Percentiles rank a stretch among this genome's conserved stretches.
Evolutionary conservation across 164 flowering plant genomes (phyloP).

Genomic region (Chimonanthus salicifolius): DNA sequence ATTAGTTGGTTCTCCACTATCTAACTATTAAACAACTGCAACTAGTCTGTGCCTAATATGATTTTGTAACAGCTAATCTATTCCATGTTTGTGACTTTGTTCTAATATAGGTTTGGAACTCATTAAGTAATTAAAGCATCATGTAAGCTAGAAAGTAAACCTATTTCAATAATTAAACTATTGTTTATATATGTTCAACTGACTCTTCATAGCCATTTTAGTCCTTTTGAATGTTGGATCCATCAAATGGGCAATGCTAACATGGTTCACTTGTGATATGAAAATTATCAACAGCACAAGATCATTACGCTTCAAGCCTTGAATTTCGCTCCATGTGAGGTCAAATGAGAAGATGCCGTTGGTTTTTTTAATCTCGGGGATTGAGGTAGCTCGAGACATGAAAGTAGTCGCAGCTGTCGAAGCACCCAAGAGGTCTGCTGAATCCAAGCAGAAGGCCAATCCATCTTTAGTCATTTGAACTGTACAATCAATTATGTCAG

Average conservation of each 20-base stretch:
- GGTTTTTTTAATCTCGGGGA: slow-evolving; percentile 61
- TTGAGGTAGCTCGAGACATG: slow-evolving; percentile 36
- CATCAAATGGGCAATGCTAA: background rate
- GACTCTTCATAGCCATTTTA: background rate
- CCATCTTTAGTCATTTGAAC: slow-evolving; percentile 94
- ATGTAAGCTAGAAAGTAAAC: background rate
- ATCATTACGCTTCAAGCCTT: slow-evolving; percentile 61
- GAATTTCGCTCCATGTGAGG: slow-evolving; percentile 80
- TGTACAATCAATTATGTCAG: slow-evolving; percentile 84
- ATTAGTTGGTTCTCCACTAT: background rate
- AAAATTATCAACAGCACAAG: background rate
- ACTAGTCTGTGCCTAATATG: background rate
- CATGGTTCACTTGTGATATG: background rate
- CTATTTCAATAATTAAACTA: background rate
- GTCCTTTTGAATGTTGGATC: background rate
- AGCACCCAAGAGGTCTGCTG: slow-evolving; percentile 51
- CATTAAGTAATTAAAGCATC: background rate
- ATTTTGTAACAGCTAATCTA: background rate
- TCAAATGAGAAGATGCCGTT: slow-evolving; percentile 80
- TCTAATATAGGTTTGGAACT: background rate
- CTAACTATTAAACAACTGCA: background rate
- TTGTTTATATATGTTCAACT: background rate
- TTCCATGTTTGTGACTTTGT: background rate
- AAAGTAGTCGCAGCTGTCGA: slow-evolving; percentile 59
- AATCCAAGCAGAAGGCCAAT: slow-evolving; percentile 58